phyloP scores from a whole-genome alignment of 371 early-diverging fungal species.

The Batrachochytrium dendrobatidis region DNA sequence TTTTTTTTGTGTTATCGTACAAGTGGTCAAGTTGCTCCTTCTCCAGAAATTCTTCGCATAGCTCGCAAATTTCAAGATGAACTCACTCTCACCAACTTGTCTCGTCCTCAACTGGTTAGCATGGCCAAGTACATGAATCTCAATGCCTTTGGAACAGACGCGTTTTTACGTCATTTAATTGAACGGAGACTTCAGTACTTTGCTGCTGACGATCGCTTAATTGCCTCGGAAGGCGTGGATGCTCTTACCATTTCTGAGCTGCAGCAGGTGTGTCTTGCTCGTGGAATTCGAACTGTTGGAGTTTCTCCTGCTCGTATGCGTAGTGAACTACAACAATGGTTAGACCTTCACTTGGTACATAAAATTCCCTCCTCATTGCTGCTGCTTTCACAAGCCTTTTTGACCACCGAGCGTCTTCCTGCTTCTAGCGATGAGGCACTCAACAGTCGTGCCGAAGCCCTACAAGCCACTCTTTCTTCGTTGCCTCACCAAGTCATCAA shows the following conservation, averaged over 20 bases:
- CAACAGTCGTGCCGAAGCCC: constrained; percentile 60
- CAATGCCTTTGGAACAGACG: constrained; percentile 92
- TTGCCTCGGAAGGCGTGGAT: constrained; percentile 83
- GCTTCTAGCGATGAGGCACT: constrained; percentile 40
- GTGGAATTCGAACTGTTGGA: constrained; percentile 85
- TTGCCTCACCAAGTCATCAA: constrained; percentile 82
- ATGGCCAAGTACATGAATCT: constrained; percentile 92
- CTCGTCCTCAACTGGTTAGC: constrained; percentile 88
- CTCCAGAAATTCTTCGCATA: constrained; percentile 72
- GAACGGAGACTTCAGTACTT: constrained; percentile 77
- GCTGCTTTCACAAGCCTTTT: constrained; percentile 84
- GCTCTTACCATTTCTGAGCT: constrained; percentile 78
- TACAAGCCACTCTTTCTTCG: constrained; percentile 87
- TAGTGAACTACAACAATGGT: constrained; percentile 86
- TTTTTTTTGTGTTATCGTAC: constrained; percentile 80
- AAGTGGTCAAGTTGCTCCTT: constrained; percentile 76
- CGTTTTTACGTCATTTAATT: constrained; percentile 84
- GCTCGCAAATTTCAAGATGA: constrained; percentile 87
- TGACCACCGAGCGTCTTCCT: constrained; percentile 62
- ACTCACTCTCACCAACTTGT: constrained; percentile 84
- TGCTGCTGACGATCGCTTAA: constrained; percentile 82
- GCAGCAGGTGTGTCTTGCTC: constrained; percentile 77
- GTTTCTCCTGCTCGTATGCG: constrained; percentile 81
- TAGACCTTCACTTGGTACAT: constrained; percentile 81
- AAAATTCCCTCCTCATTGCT: constrained; percentile 88